Evolutionary conservation across 805 yeast genomes (phyloP), one percentile per base, ranked within the genome.

Genomic region (Lachancea thermotolerans): DNA sequence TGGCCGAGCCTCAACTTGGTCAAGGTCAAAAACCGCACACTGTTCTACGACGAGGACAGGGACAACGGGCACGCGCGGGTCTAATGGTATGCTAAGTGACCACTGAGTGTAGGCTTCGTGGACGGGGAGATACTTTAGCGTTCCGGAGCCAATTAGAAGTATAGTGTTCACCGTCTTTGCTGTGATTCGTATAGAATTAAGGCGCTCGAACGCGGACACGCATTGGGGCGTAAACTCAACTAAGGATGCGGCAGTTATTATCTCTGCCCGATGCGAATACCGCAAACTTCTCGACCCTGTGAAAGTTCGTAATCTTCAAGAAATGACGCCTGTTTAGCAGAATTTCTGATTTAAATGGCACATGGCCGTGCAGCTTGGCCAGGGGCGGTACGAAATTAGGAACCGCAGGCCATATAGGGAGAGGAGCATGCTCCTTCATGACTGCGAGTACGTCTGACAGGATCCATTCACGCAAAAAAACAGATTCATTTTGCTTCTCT

Each of bases 141-240:
- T 31, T 9, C 36, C 48, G 37, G 56, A 54, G 4, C 62, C 64
- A 15, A 62, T 57, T 4, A 58, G 46, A 31, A 60, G 53, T n/a
- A 59, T 32, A 30, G 62, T 56, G 35, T 54, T 47, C 8, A 46
- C 42, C 1, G 64, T 59, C 6, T 58, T 50, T 12, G 51, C 43
- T 2, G 66, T 62, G 4, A 62, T 55, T 34, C 66, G 49, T 10
- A 47, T 39, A 5, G 46, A 38, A 42, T 54, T 46, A 10, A n/a
- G 37, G 37, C 60, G 49, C 47, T 62, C 66, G 45, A 56, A 62
- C 16, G 51, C 40, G 1, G 62, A 49, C 2, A 60, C 65, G 33
- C 66, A 59, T 25, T 48, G 18, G 27, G 59, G 53, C 10, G 64
- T 55, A 39, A 62, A 58, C 48, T 58, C 64, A 60, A 60, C 65